These are phyloP conservation scores for Xanthoconium separans DNA, from an alignment of 1,284 basidiomycete species.

Conservation along the genomic window DNA sequence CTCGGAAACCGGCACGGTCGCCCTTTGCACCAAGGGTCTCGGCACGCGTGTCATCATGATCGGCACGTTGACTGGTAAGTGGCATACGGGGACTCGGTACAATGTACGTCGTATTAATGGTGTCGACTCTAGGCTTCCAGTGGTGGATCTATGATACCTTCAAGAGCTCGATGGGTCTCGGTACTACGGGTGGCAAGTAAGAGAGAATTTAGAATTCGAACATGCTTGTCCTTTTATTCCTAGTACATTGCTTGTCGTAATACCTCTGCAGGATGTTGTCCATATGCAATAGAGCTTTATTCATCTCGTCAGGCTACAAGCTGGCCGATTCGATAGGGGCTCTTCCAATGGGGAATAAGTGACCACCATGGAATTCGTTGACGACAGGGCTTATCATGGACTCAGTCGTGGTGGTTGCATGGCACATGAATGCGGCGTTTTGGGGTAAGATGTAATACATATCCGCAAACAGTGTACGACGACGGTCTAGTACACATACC, in stretches of 20 bases:
- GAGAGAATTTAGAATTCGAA: neutral
- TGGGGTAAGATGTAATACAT: conserved; percentile 9
- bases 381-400: too few species aligned
- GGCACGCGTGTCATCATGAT: conserved; percentile 82
- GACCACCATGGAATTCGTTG: too few species aligned
- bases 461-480: conserved; percentile 6
- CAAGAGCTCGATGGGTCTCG: conserved; percentile 77
- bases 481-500: conserved; percentile 72
- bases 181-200: conserved; percentile 84
- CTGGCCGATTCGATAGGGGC: too few species aligned
- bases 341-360: too few species aligned
- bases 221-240: neutral
- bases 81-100: neutral
- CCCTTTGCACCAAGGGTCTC: conserved; percentile 76
- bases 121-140: conserved; percentile 60
- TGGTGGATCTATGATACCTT: conserved; percentile 89
- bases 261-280: conserved; percentile 4
- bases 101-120: neutral
- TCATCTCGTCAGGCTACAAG: too few species aligned
- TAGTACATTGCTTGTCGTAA: conserved; percentile 12
- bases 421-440: conserved; percentile 3
- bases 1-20: conserved; percentile 59
- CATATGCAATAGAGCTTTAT: too few species aligned
- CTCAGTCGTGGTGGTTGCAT: neutral
- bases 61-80: conserved; percentile 65